Conservation (phyloP, 164 flowering plant species). For the Chloranthus sessilifolius region DNA sequence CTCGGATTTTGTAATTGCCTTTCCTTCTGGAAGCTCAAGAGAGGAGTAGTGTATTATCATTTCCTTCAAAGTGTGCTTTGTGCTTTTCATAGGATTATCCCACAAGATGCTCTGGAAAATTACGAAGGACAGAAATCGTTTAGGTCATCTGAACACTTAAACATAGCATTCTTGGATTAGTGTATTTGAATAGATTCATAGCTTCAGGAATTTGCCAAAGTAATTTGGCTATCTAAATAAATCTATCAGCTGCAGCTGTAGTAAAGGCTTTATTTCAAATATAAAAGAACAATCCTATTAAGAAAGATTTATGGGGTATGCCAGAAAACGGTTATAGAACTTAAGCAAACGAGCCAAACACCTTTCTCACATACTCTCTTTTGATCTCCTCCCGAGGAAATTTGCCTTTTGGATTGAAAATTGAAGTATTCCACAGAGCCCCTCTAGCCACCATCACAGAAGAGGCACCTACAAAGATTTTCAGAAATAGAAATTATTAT, state of each 20-base stretch:
- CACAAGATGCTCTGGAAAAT: constrained; percentile 77
- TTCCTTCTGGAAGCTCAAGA: constrained; percentile 79
- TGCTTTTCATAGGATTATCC: constrained; percentile 84
- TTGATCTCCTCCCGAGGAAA: constrained; percentile 76
- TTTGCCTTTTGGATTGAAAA: constrained; percentile 64
- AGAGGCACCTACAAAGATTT: constrained; percentile 52
- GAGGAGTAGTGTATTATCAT: constrained; percentile 70
- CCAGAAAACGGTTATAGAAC: no score
- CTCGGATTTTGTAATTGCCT: constrained; percentile 59
- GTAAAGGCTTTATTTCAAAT: no score
- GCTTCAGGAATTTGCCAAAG: no score
- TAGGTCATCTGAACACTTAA: constrained; percentile 1
- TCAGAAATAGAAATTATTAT: not conserved
- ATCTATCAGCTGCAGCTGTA: no score
- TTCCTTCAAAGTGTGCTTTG: constrained; percentile 84
- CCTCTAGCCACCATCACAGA: constrained; percentile 97
- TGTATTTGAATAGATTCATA: not conserved
- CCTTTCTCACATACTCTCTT: constrained; percentile 78
- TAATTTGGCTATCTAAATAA: no score
- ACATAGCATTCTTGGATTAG: not conserved
- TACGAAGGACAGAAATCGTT: constrained; percentile 5
- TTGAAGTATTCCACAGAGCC: constrained; percentile 93
- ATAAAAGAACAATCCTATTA: no score
- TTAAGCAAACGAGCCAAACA: constrained; percentile 10
- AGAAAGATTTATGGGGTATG: no score